Conservation (phyloP, 2,329 filamentous ascomycete genomes). For the Penicillium expansum region DNA sequence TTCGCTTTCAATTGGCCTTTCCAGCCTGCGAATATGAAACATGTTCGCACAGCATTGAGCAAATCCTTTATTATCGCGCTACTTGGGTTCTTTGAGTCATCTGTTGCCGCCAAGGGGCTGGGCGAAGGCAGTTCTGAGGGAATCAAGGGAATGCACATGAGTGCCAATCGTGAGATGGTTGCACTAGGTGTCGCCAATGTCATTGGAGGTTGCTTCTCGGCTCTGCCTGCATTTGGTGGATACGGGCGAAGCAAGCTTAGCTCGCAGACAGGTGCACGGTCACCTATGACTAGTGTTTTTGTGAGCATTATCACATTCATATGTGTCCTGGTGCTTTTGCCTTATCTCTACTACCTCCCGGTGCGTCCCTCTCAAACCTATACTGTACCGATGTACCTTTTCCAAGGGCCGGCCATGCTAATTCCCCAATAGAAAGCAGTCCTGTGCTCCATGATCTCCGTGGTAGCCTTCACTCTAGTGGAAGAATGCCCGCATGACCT, state of each 20-base stretch:
- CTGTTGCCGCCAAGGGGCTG: conserved; percentile 89
- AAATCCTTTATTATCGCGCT: conserved; percentile 92
- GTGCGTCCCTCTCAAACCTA: conserved; percentile 53
- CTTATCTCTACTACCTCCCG: conserved; percentile 94
- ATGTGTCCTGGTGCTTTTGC: conserved; percentile 76
- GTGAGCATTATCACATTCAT: conserved; percentile 78
- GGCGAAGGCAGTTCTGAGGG: conserved; percentile 61
- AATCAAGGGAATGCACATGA: conserved; percentile 77
- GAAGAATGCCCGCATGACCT: conserved; percentile 95
- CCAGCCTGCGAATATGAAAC: conserved; percentile 68
- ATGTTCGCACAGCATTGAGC: conserved; percentile 81
- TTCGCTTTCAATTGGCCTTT: conserved; percentile 90
- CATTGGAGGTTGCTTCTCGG: conserved; percentile 88
- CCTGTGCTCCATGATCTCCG: conserved; percentile 87
- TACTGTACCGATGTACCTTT: not conserved
- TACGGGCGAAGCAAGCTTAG: conserved; percentile 97
- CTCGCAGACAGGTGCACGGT: conserved; percentile 83
- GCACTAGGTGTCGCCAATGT: conserved; percentile 88
- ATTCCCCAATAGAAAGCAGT: conserved; percentile 71
- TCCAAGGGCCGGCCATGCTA: conserved; percentile 1
- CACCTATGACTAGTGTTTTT: conserved; percentile 89
- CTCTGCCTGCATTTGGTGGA: conserved; percentile 88
- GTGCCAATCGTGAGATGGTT: conserved; percentile 88
- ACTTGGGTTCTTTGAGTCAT: conserved; percentile 97
- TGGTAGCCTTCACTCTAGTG: conserved; percentile 89